Evolutionary conservation across 208 protist genomes (phyloP).

Genomic region (Trichomonas gallinae): DNA sequence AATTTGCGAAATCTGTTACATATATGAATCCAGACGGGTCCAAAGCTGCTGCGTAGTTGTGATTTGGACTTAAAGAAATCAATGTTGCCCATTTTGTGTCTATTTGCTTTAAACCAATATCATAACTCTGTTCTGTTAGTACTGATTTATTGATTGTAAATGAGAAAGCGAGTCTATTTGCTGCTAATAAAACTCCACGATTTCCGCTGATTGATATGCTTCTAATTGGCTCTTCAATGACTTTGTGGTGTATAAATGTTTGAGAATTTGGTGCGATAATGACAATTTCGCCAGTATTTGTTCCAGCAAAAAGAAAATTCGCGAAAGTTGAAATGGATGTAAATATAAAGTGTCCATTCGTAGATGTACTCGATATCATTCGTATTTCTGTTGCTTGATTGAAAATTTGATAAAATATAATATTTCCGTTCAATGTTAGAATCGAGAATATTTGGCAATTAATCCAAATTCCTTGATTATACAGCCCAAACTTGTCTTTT

Average conservation of each 20-base stretch:
- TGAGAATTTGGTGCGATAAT: background rate
- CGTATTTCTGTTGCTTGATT: background rate
- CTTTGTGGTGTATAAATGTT: background rate
- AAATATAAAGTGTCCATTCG: background rate
- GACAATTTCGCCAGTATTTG: background rate
- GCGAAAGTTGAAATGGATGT: background rate
- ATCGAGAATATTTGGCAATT: background rate
- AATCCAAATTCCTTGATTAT: background rate
- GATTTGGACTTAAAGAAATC: background rate
- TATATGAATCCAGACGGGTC: background rate
- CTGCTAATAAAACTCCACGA: background rate
- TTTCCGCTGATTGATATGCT: background rate
- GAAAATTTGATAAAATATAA: background rate
- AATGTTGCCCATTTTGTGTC: background rate
- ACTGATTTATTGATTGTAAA: background rate
- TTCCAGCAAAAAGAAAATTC: background rate
- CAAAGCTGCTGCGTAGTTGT: background rate
- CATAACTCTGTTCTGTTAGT: background rate
- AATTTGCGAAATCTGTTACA: background rate
- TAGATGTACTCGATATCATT: background rate
- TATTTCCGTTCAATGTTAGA: background rate
- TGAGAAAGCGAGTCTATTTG: background rate
- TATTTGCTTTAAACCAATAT: background rate
- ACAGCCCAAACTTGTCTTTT: background rate
- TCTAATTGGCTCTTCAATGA: background rate